Evolutionary conservation across 129 eudicot species (phyloP).

Genomic region (Gnaphalium uliginosum): DNA sequence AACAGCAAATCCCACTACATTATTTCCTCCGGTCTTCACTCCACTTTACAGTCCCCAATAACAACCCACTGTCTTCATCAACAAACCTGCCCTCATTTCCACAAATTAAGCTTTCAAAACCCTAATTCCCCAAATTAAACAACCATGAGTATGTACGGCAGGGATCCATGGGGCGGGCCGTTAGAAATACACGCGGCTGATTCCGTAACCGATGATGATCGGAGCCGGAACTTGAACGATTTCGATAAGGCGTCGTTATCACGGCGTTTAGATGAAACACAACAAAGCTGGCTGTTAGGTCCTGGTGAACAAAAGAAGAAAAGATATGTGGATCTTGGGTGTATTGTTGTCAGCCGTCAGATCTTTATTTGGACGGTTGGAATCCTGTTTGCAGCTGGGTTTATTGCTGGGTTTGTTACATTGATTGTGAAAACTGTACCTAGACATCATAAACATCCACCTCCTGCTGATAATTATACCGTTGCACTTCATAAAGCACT

Average conservation of each 20-base stretch:
- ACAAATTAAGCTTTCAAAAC: conserved; percentile 1
- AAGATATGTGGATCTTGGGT: conserved; percentile 87
- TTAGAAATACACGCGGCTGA: conserved; percentile 68
- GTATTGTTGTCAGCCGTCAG: conserved; percentile 74
- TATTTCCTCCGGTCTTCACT: conserved; percentile 10
- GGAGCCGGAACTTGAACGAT: conserved; percentile 73
- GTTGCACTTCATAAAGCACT: conserved; percentile 77
- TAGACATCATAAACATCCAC: conserved; percentile 53
- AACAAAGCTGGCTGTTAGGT: conserved; percentile 95
- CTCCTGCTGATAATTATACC: conserved; percentile 82
- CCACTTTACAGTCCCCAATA: conserved; percentile 22
- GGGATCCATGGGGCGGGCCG: conserved; percentile 96
- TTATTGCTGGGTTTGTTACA: conserved; percentile 62
- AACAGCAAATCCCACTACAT: conserved; percentile 32
- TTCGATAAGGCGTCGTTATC: conserved; percentile 78
- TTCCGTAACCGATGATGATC: conserved; percentile 77
- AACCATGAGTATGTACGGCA: conserved; percentile 52
- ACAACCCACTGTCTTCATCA: conserved; percentile 7
- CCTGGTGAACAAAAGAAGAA: conserved; percentile 90
- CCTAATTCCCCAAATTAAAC: background rate
- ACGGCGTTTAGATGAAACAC: conserved; percentile 75
- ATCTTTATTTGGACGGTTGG: conserved; percentile 84
- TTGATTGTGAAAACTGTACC: conserved; percentile 69
- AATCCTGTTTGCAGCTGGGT: conserved; percentile 60
- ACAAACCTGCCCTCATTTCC: background rate